Percentiles rank a stretch among this genome's conserved stretches.
These are phyloP conservation scores for Sarocladium kiliense DNA, from an alignment of 2,329 filamentous ascomycete genomes.

Conservation along the genomic window DNA sequence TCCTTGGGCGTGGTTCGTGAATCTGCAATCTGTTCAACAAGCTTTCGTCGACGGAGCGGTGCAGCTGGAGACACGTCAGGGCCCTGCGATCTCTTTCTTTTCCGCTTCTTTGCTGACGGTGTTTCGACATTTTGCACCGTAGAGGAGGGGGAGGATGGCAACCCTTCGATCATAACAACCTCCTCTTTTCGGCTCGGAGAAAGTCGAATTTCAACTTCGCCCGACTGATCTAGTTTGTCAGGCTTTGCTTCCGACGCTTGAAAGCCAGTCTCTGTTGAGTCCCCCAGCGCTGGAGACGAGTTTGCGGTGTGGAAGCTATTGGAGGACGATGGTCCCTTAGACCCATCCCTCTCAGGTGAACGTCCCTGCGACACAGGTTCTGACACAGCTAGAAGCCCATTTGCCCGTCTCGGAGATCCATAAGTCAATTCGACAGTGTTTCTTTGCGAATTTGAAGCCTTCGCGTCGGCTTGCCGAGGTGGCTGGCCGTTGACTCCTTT, in stretches of 20 bases:
- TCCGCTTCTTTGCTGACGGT: neutral
- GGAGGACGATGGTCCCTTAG: neutral
- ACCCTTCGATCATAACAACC: neutral
- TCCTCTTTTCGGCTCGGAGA: neutral
- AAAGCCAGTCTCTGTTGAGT: neutral
- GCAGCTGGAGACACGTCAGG: neutral
- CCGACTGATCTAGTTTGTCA: neutral
- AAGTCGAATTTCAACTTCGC: neutral
- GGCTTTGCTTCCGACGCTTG: neutral
- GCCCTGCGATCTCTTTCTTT: neutral
- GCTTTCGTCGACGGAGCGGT: neutral
- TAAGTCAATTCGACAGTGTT: neutral
- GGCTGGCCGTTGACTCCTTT: no score
- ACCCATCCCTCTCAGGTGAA: neutral
- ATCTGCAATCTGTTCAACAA: neutral
- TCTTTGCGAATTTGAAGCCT: neutral
- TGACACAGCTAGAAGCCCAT: neutral
- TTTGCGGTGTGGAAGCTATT: constrained; percentile 3
- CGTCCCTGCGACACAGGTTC: neutral
- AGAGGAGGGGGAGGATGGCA: neutral
- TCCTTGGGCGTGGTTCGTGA: neutral
- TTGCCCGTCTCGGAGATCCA: neutral
- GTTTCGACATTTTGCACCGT: neutral
- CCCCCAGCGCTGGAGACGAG: neutral
- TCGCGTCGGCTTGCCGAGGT: neutral